Conservation (phyloP, 176 grass and related monocot species). For the Aechmea fasciata region DNA sequence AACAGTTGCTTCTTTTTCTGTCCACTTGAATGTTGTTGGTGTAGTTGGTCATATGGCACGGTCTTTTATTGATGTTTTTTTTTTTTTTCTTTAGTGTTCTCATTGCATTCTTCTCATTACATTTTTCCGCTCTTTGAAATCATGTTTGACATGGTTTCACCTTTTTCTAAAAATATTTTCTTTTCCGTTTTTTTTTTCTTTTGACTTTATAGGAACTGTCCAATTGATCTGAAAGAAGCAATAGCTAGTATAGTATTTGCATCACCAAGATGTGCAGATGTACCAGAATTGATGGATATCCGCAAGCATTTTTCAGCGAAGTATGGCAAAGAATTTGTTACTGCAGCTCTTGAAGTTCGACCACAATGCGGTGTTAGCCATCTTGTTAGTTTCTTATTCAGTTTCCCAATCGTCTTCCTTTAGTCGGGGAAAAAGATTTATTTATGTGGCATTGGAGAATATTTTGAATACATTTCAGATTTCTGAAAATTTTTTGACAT, state of each 20-base stretch:
- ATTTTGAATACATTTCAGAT: neutral
- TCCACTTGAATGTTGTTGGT: too few relatives aligned
- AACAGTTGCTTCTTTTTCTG: too few relatives aligned
- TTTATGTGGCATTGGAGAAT: too few relatives aligned
- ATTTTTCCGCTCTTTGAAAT: too few relatives aligned
- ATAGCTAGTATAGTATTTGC: conserved; percentile 94
- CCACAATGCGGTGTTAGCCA: conserved; percentile 70
- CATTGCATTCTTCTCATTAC: too few relatives aligned
- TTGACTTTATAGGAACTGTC: conserved; percentile 50
- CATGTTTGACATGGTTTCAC: neutral
- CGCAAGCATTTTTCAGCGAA: conserved; percentile 74
- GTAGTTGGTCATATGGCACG: too few relatives aligned
- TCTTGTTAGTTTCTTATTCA: conserved; percentile 39
- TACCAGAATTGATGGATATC: conserved; percentile 77
- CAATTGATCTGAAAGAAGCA: conserved; percentile 93
- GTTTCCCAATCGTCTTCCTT: neutral
- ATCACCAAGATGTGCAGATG: conserved; percentile 84
- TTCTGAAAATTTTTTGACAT: conserved; percentile 1
- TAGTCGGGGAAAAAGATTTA: too few relatives aligned
- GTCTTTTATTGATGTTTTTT: too few relatives aligned
- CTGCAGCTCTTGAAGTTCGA: conserved; percentile 80
- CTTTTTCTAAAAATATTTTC: neutral
- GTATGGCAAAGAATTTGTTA: conserved; percentile 88
- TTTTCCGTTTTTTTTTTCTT: neutral
- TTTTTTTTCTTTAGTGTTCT: too few relatives aligned